Conservation (phyloP, 1,139 yeast genomes). For the Lodderomyces beijingensis region DNA sequence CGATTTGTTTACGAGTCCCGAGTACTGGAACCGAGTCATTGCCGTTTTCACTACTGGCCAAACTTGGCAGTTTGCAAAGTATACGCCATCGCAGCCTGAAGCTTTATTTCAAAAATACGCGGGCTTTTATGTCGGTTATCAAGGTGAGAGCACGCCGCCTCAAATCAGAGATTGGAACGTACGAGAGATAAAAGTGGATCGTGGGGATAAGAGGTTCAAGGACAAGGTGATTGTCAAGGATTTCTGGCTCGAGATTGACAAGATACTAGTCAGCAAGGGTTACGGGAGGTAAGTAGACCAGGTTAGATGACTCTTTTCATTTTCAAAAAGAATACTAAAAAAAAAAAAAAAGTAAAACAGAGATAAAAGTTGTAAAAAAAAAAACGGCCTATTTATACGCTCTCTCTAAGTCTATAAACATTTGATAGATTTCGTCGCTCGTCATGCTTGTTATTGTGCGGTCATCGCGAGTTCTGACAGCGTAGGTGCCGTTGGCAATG, state of each 20-base stretch:
- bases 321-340: no score
- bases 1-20: constrained; percentile 87
- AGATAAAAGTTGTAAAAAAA: no score
- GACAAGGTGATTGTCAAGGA: constrained; percentile 83
- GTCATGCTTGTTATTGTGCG: constrained; percentile 45
- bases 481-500: constrained; percentile 52
- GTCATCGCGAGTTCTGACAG: constrained; percentile 60
- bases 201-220: constrained; percentile 73
- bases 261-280: constrained; percentile 46
- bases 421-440: constrained; percentile 43
- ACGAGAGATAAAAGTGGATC: constrained; percentile 68
- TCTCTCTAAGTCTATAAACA: constrained; percentile 50
- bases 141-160: constrained; percentile 76
- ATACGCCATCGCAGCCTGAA: constrained; percentile 80
- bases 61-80: constrained; percentile 90
- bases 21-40: constrained; percentile 94
- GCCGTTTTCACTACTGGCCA: constrained; percentile 97
- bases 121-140: constrained; percentile 75
- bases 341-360: no score
- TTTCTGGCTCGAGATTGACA: constrained; percentile 77
- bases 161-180: constrained; percentile 87
- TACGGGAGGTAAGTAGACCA: constrained; percentile 34
- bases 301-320: no score
- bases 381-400: constrained; percentile 33
- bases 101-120: constrained; percentile 75